Percentiles rank a stretch among this genome's conserved stretches.
These are phyloP conservation scores for Yamadazyma endophytica DNA, from an alignment of 805 yeast genomes.

Conservation along the genomic window DNA sequence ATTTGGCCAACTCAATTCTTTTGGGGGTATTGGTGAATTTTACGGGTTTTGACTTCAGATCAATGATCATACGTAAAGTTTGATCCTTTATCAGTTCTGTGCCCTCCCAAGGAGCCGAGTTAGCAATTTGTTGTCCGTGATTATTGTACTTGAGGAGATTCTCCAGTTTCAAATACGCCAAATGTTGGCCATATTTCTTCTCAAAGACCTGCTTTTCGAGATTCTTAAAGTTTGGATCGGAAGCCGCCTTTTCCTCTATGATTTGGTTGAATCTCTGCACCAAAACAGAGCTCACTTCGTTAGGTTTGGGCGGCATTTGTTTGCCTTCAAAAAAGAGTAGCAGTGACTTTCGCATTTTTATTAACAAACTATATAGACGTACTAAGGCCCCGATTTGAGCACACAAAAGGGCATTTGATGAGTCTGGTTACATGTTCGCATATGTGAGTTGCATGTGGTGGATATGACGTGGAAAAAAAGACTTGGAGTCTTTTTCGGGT, in stretches of 20 bases:
- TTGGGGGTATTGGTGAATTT: slow-evolving; percentile 16
- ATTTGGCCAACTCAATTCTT: slow-evolving; percentile 55
- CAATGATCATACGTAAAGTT: slow-evolving; percentile 29
- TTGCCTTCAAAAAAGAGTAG: too few species aligned
- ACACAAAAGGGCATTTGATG: background rate
- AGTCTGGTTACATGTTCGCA: background rate
- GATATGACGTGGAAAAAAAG: too few species aligned
- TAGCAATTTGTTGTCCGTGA: slow-evolving; percentile 25
- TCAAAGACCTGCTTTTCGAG: slow-evolving; percentile 8
- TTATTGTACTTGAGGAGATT: slow-evolving; percentile 20
- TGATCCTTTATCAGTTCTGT: slow-evolving; percentile 22
- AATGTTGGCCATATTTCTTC: slow-evolving; percentile 4
- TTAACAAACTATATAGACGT: background rate
- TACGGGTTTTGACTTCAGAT: slow-evolving; percentile 20
- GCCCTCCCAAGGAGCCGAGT: slow-evolving; percentile 30
- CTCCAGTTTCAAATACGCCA: slow-evolving; percentile 27
- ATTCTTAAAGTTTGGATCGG: slow-evolving; percentile 5
- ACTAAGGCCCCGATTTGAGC: too few species aligned
- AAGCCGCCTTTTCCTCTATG: slow-evolving; percentile 22
- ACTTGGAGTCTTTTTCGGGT: too few species aligned
- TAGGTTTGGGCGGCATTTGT: too few species aligned
- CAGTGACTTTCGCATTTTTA: background rate
- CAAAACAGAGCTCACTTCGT: slow-evolving; percentile 19
- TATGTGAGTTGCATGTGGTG: too few species aligned
- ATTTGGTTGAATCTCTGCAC: slow-evolving; percentile 30